Percentiles rank a stretch among this genome's conserved stretches.
These are phyloP conservation scores for Marasmius tenuissimus DNA, from an alignment of 1,284 basidiomycete species.

Conservation along the genomic window DNA sequence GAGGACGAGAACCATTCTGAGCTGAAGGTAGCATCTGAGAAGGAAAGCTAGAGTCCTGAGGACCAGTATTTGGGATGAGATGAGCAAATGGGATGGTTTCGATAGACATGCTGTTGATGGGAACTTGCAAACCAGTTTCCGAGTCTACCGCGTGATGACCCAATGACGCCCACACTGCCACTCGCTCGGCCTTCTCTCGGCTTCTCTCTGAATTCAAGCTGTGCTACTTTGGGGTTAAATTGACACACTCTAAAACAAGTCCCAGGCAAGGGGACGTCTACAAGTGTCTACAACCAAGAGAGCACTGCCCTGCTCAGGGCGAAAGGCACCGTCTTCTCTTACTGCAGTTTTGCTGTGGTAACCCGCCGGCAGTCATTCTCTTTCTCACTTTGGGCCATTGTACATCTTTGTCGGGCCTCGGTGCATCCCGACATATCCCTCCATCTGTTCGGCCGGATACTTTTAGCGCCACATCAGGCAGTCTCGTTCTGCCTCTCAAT, in stretches of 20 bases:
- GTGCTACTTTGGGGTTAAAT: slow-evolving; percentile 1
- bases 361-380: too few relatives aligned
- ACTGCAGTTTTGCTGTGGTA: too few relatives aligned
- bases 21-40: neutral
- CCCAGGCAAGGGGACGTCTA: too few relatives aligned
- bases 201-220: neutral
- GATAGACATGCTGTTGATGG: slow-evolving; percentile 5
- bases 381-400: too few relatives aligned
- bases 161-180: neutral
- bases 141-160: neutral
- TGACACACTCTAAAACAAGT: neutral
- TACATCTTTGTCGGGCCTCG: too few relatives aligned
- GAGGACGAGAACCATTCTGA: neutral
- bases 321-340: too few relatives aligned
- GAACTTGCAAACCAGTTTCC: neutral
- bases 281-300: too few relatives aligned
- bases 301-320: too few relatives aligned
- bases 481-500: too few relatives aligned
- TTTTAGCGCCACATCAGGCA: too few relatives aligned
- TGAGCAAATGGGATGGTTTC: slow-evolving; percentile 1
- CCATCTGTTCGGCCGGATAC: too few relatives aligned
- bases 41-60: neutral
- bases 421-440: too few relatives aligned
- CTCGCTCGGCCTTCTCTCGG: neutral
- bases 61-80: neutral